phyloP scores from a whole-genome alignment of 768 basidiomycete genomes.

The Trametes elegans region DNA sequence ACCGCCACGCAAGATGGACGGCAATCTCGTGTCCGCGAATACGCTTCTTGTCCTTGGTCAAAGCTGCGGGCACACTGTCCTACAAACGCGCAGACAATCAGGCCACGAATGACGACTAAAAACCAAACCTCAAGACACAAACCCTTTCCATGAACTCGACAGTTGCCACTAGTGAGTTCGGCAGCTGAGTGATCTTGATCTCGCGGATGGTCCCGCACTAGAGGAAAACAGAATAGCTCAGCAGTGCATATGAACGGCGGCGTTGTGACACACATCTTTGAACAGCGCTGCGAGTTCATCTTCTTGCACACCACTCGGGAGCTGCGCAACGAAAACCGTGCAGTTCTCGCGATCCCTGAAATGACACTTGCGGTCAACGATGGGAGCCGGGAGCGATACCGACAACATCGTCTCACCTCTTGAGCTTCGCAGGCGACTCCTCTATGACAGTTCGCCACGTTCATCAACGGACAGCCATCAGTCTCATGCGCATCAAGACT shows the following conservation, averaged over 20 bases:
- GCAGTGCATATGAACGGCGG: background rate
- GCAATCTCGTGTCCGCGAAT: constrained; percentile 71
- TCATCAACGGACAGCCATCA: no score
- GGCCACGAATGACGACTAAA: background rate
- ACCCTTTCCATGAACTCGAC: constrained; percentile 82
- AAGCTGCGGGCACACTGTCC: constrained; percentile 81
- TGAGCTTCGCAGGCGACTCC: constrained; percentile 46
- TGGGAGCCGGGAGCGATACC: background rate
- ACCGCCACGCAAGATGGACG: constrained; percentile 91
- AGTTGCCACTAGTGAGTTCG: constrained; percentile 66
- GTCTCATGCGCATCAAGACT: constrained; percentile 26
- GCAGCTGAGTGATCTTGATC: constrained; percentile 68
- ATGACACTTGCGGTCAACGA: background rate
- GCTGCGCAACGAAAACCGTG: constrained; percentile 82
- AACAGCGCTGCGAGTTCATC: constrained; percentile 73
- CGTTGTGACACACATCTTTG: constrained; percentile 65
- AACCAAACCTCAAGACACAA: constrained; percentile 21
- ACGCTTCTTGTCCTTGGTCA: constrained; percentile 94
- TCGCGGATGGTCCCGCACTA: constrained; percentile 90
- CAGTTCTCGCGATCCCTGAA: constrained; percentile 91
- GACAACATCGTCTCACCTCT: constrained; percentile 46
- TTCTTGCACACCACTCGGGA: constrained; percentile 56
- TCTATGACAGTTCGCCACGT: constrained; percentile 33
- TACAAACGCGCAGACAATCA: constrained; percentile 35
- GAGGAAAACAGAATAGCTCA: constrained; percentile 12